Evolutionary conservation across 2,329 filamentous ascomycete species (phyloP).

Genomic region (Colletotrichum eleusines): DNA sequence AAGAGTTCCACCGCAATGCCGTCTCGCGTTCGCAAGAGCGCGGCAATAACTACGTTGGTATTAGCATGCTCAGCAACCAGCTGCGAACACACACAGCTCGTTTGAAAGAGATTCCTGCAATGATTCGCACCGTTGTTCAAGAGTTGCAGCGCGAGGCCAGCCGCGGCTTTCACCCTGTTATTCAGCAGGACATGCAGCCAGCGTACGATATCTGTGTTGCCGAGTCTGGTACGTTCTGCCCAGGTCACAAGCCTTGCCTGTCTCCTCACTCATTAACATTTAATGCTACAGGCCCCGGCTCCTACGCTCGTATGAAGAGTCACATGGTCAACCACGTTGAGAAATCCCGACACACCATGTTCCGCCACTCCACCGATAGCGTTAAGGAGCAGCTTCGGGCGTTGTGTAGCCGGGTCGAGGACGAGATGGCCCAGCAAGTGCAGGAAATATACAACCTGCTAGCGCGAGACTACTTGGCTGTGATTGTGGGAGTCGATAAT

Average conservation of each 20-base stretch:
- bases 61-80: slow-evolving; percentile 45
- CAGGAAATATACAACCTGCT: slow-evolving; percentile 34
- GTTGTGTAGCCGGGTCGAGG: slow-evolving; percentile 15
- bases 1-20: slow-evolving; percentile 36
- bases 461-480: slow-evolving; percentile 32
- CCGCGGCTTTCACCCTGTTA: slow-evolving; percentile 44
- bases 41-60: slow-evolving; percentile 28
- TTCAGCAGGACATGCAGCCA: slow-evolving; percentile 43
- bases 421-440: slow-evolving; percentile 14
- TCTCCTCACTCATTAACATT: background rate
- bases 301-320: slow-evolving; percentile 46
- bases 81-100: slow-evolving; percentile 39
- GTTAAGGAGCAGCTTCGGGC: slow-evolving; percentile 42
- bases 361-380: slow-evolving; percentile 37
- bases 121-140: slow-evolving; percentile 27
- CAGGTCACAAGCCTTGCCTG: background rate
- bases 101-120: slow-evolving; percentile 38
- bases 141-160: slow-evolving; percentile 45
- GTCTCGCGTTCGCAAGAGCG: slow-evolving; percentile 32
- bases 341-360: slow-evolving; percentile 40
- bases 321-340: slow-evolving; percentile 45
- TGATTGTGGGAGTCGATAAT: slow-evolving; percentile 24
- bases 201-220: slow-evolving; percentile 43
- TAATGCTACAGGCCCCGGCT: slow-evolving; percentile 41
- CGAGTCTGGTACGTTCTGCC: slow-evolving; percentile 24